Base-by-base conservation (phyloP, 2,329 filamentous ascomycete species). In the Botrytis fragariae region DNA sequence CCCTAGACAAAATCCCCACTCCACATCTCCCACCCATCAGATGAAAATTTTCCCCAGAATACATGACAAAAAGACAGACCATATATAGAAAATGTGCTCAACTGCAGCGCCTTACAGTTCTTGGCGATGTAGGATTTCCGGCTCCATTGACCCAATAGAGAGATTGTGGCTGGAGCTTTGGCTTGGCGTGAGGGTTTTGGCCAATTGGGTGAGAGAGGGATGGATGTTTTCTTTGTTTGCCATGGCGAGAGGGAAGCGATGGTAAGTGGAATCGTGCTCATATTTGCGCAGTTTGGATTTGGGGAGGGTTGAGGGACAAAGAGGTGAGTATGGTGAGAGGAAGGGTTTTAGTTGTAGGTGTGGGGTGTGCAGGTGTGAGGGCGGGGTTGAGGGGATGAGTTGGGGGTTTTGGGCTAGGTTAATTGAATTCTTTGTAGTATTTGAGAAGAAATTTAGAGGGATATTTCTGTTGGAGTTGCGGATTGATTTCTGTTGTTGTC, bases 1-100 rank as follows among this genome's bases (percentile, higher is more conserved):
- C 7, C 25, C 25, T 12, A n/a, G 12, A 2, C 7, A n/a, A 16
- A 14, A 45, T 22, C n/a, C 2, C 32, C 32, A 10, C 42, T 39
- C 14, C 4, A 37, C 35, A 25, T 37, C 59, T 61, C 32, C 4
- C 25, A 25, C 44, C 48, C 9, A 18, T 20, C 8, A 16, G 48
- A 42, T 25, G 14, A 35, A 48, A 22, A 9, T 4, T 42, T 42
- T 39, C 22, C 8, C 18, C 39, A 35, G 18, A 14, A 25, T 9
- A 14, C 45, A 51, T 8, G 20, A 59, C 20, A 65, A 51, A 44
- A 20, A 59, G 18, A 39, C n/a, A 4, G 45, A 48, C 48, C 70
- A 44, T 67, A 16, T 57, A 45, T 57, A 67, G 4, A n/a, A n/a
- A 70, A 72, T n/a, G 22, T 72, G 70, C 70, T 67, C 70, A 72